Base-by-base conservation (phyloP, 768 basidiomycete genomes). In the Mycena filopes region DNA sequence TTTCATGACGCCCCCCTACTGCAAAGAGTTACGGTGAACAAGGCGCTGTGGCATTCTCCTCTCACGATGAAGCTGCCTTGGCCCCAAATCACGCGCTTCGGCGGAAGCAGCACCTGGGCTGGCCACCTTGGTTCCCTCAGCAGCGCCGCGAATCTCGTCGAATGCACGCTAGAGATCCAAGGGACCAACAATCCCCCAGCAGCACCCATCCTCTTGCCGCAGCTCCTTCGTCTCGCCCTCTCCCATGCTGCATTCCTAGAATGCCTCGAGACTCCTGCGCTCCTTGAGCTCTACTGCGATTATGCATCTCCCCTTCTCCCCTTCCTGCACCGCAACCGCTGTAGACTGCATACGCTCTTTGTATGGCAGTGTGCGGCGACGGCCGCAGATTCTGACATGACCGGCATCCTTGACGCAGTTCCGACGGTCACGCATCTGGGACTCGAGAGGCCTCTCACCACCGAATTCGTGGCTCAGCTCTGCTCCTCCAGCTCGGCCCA, bases 161-260 rank as follows among this genome's bases (percentile, higher is more conserved):
- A 60, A 11, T 60, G 59, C 29, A 33, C 59, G 18, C 43, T 60
- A 29, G 48, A 51, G 28, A 31, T 60, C 28, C 21, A 23, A 12
- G 31, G 15, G 11, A 21, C 18, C 1, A 15, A n/a, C 16, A 11
- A 31, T 9, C 0, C 33, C 1, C 31, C 49, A 9, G n/a, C 4
- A n/a, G 23, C 21, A 29, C 33, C 29, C 3, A 33, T 46, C 21
- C 16, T n/a, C 42, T 13, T 61, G 15, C 60, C 60, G 1, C 42
- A 11, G 16, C 60, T 61, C 23, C 51, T 43, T 21, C 51, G 60
- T 15, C 60, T 61, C 31, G 33, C 43, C 51, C 40, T 61, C 18
- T 43, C 60, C 4, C 3, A 61, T 6, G 1, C 29, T 42, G 8
- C 8, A 12, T 36, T 55, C 25, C 41, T 62, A 13, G 31, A 38